phyloP scores from a whole-genome alignment of 371 early-diverging fungal species.

The Caulochytrium protostelioides region DNA sequence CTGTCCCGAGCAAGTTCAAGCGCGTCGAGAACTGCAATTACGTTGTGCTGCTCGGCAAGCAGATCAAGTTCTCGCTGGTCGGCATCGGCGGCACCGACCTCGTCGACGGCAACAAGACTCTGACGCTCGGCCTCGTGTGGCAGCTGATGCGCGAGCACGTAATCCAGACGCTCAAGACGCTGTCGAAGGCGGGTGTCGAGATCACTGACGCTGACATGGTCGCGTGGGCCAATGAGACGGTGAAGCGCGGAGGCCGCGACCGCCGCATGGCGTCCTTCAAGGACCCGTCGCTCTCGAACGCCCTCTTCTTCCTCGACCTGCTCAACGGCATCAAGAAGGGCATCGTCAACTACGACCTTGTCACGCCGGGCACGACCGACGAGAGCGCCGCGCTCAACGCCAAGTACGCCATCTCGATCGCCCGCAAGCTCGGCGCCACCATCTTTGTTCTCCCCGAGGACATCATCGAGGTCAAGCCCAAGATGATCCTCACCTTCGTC shows the following conservation, averaged over 20 bases:
- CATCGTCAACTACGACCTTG: slow-evolving; percentile 66
- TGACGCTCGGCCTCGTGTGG: slow-evolving; percentile 76
- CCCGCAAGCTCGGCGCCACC: slow-evolving; percentile 91
- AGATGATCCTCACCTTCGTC: slow-evolving; percentile 78
- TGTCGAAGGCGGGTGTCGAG: slow-evolving; percentile 50
- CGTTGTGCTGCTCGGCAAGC: slow-evolving; percentile 64
- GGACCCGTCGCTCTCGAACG: slow-evolving; percentile 50
- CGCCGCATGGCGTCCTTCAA: slow-evolving; percentile 57
- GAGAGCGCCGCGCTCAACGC: slow-evolving; percentile 80
- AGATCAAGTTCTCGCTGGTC: slow-evolving; percentile 65
- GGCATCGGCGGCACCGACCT: slow-evolving; percentile 89
- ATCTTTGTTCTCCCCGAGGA: slow-evolving; percentile 92
- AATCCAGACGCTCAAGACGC: slow-evolving; percentile 63
- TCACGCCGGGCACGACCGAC: slow-evolving; percentile 48
- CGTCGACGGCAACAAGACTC: slow-evolving; percentile 63
- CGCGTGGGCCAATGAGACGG: slow-evolving; percentile 76
- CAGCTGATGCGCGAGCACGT: slow-evolving; percentile 94
- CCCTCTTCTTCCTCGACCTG: slow-evolving; percentile 72
- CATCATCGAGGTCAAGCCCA: slow-evolving; percentile 78
- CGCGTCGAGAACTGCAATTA: slow-evolving; percentile 90
- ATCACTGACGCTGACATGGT: slow-evolving; percentile 79
- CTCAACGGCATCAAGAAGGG: slow-evolving; percentile 75
- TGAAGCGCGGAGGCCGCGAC: slow-evolving; percentile 37
- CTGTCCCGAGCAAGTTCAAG: slow-evolving; percentile 66
- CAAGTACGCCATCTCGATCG: slow-evolving; percentile 87